phyloP scores from a whole-genome alignment of 2,329 filamentous ascomycete genomes.

The Pseudocercospora pini-densiflorae region DNA sequence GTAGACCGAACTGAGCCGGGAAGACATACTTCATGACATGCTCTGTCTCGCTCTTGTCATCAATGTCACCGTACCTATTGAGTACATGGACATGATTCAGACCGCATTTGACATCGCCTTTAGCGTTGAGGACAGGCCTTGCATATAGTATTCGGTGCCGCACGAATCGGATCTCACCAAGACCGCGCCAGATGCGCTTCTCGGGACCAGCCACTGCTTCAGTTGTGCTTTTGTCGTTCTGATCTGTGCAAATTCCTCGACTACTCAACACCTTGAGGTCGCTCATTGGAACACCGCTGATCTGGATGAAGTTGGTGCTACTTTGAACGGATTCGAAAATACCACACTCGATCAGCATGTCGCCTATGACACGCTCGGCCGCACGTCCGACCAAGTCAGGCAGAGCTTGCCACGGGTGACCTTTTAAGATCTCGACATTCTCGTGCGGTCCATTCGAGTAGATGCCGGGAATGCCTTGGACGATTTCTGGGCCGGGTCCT shows the following conservation, averaged over 20 bases:
- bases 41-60: constrained; percentile 60
- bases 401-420: constrained; percentile 74
- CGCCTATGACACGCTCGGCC: constrained; percentile 77
- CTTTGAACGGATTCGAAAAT: constrained; percentile 70
- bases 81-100: constrained; percentile 82
- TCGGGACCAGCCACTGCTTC: neutral
- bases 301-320: constrained; percentile 72
- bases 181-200: constrained; percentile 11
- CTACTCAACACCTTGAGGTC: constrained; percentile 42
- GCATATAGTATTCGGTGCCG: constrained; percentile 88
- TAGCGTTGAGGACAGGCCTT: constrained; percentile 70
- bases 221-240: neutral
- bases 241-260: neutral
- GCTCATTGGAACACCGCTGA: constrained; percentile 71
- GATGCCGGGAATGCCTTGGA: constrained; percentile 67
- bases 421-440: constrained; percentile 71
- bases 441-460: constrained; percentile 68
- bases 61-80: constrained; percentile 65
- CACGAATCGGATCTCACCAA: constrained; percentile 67
- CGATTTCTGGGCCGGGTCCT: constrained; percentile 39
- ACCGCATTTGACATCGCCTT: constrained; percentile 71
- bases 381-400: constrained; percentile 74
- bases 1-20: constrained; percentile 83
- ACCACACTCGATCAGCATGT: constrained; percentile 76
- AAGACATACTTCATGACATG: constrained; percentile 93